Percentiles rank a stretch among this genome's conserved stretches.
Evolutionary conservation across 345 rosid species (phyloP).

Genomic region (Citrus trifoliata): DNA sequence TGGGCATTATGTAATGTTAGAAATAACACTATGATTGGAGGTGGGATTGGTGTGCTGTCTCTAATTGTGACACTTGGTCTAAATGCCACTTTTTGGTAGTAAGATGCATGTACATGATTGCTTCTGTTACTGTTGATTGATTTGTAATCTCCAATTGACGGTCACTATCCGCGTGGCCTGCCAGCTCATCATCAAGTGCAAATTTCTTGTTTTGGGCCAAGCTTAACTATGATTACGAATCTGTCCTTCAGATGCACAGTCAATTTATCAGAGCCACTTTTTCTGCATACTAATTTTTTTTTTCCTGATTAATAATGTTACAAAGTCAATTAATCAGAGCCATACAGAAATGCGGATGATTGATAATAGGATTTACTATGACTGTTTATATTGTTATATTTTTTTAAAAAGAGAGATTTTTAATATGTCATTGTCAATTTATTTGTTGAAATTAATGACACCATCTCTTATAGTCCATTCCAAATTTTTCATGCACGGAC

Average conservation of each 20-base stretch:
- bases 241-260: not conserved
- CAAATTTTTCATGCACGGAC: not conserved
- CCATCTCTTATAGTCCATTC: not conserved
- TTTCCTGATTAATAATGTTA: not conserved
- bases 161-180: not conserved
- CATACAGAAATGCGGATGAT: not conserved
- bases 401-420: not conserved
- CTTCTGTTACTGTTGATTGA: not conserved
- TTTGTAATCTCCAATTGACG: not conserved
- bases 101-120: not conserved
- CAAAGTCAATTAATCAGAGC: not conserved
- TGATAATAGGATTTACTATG: not conserved
- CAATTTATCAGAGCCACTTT: not conserved
- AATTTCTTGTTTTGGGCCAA: too few species aligned
- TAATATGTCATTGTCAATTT: not conserved
- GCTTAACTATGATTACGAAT: too few species aligned
- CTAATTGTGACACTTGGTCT: not conserved
- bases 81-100: not conserved
- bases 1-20: not conserved
- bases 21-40: not conserved
- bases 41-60: conserved; percentile 1
- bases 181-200: not conserved
- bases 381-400: not conserved
- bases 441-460: not conserved
- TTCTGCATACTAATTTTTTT: too few species aligned